Base-by-base conservation (phyloP, 164 flowering plant species). In the Umbilicus rupestris region DNA sequence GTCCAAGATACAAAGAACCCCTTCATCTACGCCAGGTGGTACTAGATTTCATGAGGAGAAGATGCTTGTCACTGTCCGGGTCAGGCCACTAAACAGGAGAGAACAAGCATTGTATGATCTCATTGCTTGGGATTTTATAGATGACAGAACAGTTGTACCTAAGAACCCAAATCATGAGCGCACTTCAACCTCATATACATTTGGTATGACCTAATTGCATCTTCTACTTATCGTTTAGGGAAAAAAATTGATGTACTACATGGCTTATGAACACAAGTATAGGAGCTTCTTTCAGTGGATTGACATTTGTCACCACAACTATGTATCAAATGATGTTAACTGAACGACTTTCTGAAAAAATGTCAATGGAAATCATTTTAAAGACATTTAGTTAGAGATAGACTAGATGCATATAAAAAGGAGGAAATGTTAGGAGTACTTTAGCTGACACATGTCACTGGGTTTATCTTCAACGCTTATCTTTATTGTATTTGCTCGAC, bases 71-170 rank as follows among this genome's bases (percentile, higher is more conserved):
- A 88, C 92, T 15, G 90, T 90, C 30, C 75, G 97, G 24, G 72
- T 87, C 47, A 78, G 97, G 80, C 97, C 97, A 3, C 62, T 90
- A 62, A 88, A 71, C 71, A 58, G 81, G 55, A 84, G 73, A 68
- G 97, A 90, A 69, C 85, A 76, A 66, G 82, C 87, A 15, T 3
- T 75, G 68, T 86, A 88, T 68, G 97, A 90, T 72, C 85, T 86
- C 33, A 69, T 86, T 66, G 89, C 92, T 7, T 88, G 92, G 89
- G 95, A 88, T 8, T 79, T 83, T 66, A 59, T 55, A 4, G 88
- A 90, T 75, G 85, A 80, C 1, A 73, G 77, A 15, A 79, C 85
- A 4, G 78, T 90, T 45, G 75, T 73, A 7, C 80, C 75, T 63
- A 85, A 77, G 77, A 84, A 82, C 59, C 73, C 79, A 7, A 76